phyloP scores from a whole-genome alignment of 352 stramenopile species.

The Globisporangium parvum region DNA sequence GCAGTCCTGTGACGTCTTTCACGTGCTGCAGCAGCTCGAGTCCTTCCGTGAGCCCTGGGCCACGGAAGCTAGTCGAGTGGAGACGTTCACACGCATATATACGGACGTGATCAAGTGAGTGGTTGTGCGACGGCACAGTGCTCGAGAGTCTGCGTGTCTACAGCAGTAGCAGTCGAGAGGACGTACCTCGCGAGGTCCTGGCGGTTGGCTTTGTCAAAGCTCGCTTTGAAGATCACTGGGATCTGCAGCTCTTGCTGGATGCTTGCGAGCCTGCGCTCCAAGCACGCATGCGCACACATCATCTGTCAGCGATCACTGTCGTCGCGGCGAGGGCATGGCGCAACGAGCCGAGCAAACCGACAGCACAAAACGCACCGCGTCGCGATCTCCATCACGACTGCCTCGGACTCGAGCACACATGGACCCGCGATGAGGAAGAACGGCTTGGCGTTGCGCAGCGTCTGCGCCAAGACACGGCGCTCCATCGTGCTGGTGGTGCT shows the following conservation, averaged over 20 bases:
- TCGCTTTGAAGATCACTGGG: slow-evolving; percentile 85
- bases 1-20: slow-evolving; percentile 61
- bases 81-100: not conserved
- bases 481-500: slow-evolving; percentile 24
- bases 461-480: slow-evolving; percentile 39
- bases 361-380: slow-evolving; percentile 27
- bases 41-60: slow-evolving; percentile 60
- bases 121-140: too few species aligned
- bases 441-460: slow-evolving; percentile 47
- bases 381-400: slow-evolving; percentile 62
- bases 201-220: slow-evolving; percentile 88
- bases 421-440: slow-evolving; percentile 85
- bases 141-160: not conserved
- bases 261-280: slow-evolving; percentile 31
- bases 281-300: not conserved
- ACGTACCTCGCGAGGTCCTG: slow-evolving; percentile 59
- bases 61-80: slow-evolving; percentile 48
- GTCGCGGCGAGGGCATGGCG: not conserved
- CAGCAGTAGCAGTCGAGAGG: not conserved
- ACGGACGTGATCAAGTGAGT: not conserved
- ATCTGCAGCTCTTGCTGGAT: slow-evolving; percentile 58
- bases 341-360: not conserved
- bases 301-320: not conserved
- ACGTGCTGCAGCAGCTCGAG: slow-evolving; percentile 72
- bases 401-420: slow-evolving; percentile 75